Evolutionary conservation across 208 protist genomes (phyloP).

Genomic region (Acanthamoeba castellanii): DNA sequence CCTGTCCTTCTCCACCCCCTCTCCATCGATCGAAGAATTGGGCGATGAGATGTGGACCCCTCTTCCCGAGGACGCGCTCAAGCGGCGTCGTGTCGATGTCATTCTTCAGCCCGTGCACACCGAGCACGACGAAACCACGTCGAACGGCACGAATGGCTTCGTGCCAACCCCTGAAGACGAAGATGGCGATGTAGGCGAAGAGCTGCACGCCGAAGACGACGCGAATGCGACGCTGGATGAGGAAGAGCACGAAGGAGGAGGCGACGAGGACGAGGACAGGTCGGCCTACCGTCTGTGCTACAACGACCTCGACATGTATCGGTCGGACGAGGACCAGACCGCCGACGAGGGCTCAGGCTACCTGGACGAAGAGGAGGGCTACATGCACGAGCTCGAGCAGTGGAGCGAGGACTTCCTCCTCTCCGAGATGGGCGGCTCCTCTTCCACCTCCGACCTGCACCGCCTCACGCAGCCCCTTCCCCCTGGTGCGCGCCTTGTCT

Average conservation of each 20-base stretch:
- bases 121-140: background rate
- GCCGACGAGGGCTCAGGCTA: constrained; percentile 26
- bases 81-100: background rate
- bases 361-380: constrained; percentile 61
- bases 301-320: constrained; percentile 65
- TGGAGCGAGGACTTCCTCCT: constrained; percentile 48
- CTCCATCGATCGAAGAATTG: background rate
- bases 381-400: constrained; percentile 63
- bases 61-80: background rate
- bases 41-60: constrained; percentile 18
- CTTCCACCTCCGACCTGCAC: background rate
- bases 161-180: background rate
- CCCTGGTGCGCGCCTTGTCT: background rate
- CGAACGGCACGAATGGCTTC: background rate
- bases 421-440: constrained; percentile 1
- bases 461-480: background rate
- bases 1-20: background rate
- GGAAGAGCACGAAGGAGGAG: background rate
- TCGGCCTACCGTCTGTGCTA: constrained; percentile 66
- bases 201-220: background rate
- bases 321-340: background rate
- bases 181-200: background rate
- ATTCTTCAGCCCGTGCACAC: background rate
- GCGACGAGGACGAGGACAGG: constrained; percentile 43
- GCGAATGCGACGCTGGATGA: background rate